These are phyloP conservation scores for Torulaspora indica DNA, from an alignment of 805 yeast genomes.

Conservation along the genomic window DNA sequence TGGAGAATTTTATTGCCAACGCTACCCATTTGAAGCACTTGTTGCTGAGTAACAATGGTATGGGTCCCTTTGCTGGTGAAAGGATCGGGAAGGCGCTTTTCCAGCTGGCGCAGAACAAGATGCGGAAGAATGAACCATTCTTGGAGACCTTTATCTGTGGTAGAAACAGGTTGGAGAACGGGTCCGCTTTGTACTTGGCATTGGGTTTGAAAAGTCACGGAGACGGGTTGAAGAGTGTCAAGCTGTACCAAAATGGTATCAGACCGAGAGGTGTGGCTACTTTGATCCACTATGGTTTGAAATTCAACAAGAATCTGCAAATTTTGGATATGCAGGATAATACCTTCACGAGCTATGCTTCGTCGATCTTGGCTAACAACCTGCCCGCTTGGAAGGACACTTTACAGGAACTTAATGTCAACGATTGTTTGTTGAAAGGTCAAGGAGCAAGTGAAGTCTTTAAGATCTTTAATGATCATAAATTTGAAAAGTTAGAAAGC, in stretches of 20 bases:
- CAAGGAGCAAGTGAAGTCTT: slow-evolving; percentile 62
- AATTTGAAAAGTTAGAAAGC: slow-evolving; percentile 43
- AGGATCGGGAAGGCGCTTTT: slow-evolving; percentile 84
- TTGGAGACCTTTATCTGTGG: slow-evolving; percentile 92
- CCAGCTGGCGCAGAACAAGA: slow-evolving; percentile 62
- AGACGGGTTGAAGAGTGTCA: slow-evolving; percentile 59
- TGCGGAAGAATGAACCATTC: slow-evolving; percentile 41
- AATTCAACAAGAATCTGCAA: slow-evolving; percentile 53
- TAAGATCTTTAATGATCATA: slow-evolving; percentile 43
- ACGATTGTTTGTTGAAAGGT: slow-evolving; percentile 81
- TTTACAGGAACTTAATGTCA: slow-evolving; percentile 73
- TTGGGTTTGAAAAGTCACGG: slow-evolving; percentile 79
- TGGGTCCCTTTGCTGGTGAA: slow-evolving; percentile 97
- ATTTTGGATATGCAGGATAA: slow-evolving; percentile 89
- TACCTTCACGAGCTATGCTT: slow-evolving; percentile 73
- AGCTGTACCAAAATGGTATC: slow-evolving; percentile 93
- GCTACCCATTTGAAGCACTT: slow-evolving; percentile 81
- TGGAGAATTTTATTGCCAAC: slow-evolving; percentile 69
- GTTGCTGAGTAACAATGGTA: slow-evolving; percentile 88
- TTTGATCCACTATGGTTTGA: slow-evolving; percentile 68
- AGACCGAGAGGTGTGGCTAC: slow-evolving; percentile 87
- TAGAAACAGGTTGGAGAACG: slow-evolving; percentile 93
- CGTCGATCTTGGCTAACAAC: slow-evolving; percentile 57
- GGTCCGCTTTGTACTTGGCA: slow-evolving; percentile 81
- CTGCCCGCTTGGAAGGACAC: slow-evolving; percentile 56